Conservation (phyloP, 352 stramenopile genomes). For the Blastocystis sp. region DNA sequence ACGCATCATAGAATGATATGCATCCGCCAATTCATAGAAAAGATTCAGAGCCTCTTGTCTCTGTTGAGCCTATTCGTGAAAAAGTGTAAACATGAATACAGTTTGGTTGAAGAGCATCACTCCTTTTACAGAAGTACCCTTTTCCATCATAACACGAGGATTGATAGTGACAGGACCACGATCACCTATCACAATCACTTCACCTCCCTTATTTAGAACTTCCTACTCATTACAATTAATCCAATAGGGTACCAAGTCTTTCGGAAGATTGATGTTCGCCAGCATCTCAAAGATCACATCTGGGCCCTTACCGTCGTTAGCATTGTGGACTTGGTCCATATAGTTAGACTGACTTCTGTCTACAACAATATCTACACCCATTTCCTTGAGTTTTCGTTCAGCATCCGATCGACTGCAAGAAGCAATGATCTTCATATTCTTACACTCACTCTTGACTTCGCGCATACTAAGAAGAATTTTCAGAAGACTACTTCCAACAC, state of each 20-base stretch:
- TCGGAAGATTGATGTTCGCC: constrained; percentile 50
- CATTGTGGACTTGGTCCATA: neutral
- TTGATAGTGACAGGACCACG: constrained; percentile 25
- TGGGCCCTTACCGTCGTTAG: constrained; percentile 35
- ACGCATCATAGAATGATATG: neutral
- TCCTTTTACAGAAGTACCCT: neutral
- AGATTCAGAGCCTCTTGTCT: neutral
- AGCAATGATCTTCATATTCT: constrained; percentile 11
- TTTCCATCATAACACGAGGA: constrained; percentile 32
- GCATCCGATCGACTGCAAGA: neutral
- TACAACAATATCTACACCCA: constrained; percentile 28
- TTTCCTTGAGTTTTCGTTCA: neutral
- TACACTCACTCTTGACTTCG: neutral
- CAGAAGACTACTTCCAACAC: constrained; percentile 46
- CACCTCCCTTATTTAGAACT: constrained; percentile 39
- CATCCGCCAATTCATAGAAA: neutral
- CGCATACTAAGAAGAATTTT: constrained; percentile 48
- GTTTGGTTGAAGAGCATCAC: constrained; percentile 56
- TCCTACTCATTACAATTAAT: neutral
- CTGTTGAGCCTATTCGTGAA: constrained; percentile 10
- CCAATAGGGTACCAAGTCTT: constrained; percentile 1
- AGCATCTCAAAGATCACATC: constrained; percentile 61
- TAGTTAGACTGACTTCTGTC: neutral
- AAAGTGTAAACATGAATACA: neutral
- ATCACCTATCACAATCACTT: constrained; percentile 51